Percentiles rank a stretch among this genome's conserved stretches.
Evolutionary conservation across 331 rosid genomes (phyloP).

Genomic region (Malus hybrid): DNA sequence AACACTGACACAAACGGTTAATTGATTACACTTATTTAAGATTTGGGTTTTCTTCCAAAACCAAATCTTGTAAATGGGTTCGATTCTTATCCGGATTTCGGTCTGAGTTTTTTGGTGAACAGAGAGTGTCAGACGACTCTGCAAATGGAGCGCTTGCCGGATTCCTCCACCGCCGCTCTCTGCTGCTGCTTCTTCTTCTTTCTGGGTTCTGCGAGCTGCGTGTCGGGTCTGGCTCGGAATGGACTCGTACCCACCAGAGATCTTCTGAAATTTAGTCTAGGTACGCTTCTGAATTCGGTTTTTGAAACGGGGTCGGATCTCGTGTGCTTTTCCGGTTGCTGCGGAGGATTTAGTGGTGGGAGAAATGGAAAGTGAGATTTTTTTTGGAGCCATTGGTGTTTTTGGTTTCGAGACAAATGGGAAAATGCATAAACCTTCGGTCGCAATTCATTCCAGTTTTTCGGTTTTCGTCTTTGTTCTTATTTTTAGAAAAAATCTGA

Average conservation of each 20-base stretch:
- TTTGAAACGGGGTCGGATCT: background rate
- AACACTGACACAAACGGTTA: background rate
- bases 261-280: constrained; percentile 36
- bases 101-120: constrained; percentile 6
- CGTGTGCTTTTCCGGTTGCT: constrained; percentile 8
- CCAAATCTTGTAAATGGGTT: constrained; percentile 31
- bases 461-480: background rate
- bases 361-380: background rate
- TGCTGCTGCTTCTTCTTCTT: constrained; percentile 14
- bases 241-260: constrained; percentile 15
- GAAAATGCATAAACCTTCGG: background rate
- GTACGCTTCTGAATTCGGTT: constrained; percentile 23
- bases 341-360: background rate
- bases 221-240: constrained; percentile 40
- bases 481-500: background rate
- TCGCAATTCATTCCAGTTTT: background rate
- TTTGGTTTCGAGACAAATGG: background rate
- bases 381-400: background rate
- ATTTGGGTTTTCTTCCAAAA: constrained; percentile 1
- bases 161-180: constrained; percentile 30
- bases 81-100: constrained; percentile 10
- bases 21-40: background rate
- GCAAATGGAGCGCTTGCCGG: constrained; percentile 38
- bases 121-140: background rate
- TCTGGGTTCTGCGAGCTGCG: constrained; percentile 34